Percentiles rank a stretch among this genome's conserved stretches.
These are phyloP conservation scores for Penicillium digitatum DNA, from an alignment of 2,329 filamentous ascomycete genomes.

Conservation along the genomic window DNA sequence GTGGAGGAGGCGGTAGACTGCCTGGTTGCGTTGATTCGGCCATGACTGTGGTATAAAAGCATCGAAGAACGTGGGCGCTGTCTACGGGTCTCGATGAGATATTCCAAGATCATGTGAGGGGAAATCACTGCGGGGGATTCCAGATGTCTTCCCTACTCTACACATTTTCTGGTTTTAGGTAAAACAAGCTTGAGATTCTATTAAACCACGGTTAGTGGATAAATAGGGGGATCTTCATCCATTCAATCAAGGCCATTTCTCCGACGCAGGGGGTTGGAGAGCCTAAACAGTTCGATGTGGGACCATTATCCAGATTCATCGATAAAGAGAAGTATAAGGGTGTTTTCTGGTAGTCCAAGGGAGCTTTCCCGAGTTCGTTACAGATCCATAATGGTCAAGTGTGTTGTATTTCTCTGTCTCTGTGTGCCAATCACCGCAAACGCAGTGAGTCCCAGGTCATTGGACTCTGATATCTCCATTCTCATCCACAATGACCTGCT, in stretches of 20 bases:
- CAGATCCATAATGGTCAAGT: conserved; percentile 7
- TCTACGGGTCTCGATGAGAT: background rate
- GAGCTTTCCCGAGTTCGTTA: too few species aligned
- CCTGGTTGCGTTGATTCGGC: background rate
- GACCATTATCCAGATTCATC: background rate
- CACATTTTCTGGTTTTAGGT: background rate
- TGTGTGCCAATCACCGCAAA: conserved; percentile 2
- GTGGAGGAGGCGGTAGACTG: background rate
- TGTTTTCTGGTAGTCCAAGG: background rate
- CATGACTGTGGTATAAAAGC: background rate
- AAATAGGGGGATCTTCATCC: conserved; percentile 1
- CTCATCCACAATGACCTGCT: conserved; percentile 22
- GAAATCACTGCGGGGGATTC: background rate
- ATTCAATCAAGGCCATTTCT: conserved; percentile 2
- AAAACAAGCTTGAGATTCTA: background rate
- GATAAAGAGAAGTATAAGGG: background rate
- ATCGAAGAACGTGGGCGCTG: background rate
- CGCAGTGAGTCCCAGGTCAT: conserved; percentile 9
- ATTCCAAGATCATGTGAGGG: too few species aligned
- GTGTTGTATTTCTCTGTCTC: background rate
- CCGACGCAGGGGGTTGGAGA: conserved; percentile 13
- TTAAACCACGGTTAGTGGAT: background rate
- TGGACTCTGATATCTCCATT: conserved; percentile 18
- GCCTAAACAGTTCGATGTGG: background rate
- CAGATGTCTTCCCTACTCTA: background rate